These are phyloP conservation scores for Aspergillus glaucus DNA, from an alignment of 2,329 filamentous ascomycete genomes.

Conservation along the genomic window DNA sequence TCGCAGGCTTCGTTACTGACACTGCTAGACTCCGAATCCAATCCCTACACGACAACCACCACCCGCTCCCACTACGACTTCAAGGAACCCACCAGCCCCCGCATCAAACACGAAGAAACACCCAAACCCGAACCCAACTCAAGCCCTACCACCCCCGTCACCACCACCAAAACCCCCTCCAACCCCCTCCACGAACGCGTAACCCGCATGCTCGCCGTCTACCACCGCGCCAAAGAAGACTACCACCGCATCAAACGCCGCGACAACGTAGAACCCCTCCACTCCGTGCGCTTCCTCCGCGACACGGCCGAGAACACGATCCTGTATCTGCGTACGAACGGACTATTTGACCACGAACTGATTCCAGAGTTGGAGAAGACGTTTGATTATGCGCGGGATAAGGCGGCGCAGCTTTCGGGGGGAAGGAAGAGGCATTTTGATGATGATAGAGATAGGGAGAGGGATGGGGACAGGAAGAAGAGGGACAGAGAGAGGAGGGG, in stretches of 20 bases:
- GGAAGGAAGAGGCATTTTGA: constrained; percentile 37
- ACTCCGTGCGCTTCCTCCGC: constrained; percentile 35
- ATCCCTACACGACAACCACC: not conserved
- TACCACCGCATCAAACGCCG: constrained; percentile 23
- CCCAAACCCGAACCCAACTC: not conserved
- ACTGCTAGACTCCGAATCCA: not conserved
- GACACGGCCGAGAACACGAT: constrained; percentile 40
- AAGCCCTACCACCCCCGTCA: not conserved
- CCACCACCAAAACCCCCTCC: not conserved
- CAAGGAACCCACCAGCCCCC: not conserved
- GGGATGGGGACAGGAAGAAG: not conserved
- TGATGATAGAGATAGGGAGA: not conserved
- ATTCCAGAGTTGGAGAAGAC: constrained; percentile 28
- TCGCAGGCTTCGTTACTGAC: not conserved
- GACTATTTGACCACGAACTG: constrained; percentile 19
- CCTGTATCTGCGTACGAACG: constrained; percentile 24
- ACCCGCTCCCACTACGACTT: not conserved
- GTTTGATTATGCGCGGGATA: constrained; percentile 28
- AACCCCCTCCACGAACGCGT: constrained; percentile 2
- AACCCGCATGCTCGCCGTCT: constrained; percentile 23
- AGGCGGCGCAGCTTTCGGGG: constrained; percentile 30
- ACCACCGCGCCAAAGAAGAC: constrained; percentile 32
- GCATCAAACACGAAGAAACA: not conserved
- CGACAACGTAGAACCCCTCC: constrained; percentile 16
- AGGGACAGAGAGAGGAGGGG: not conserved